phyloP scores from a whole-genome alignment of 2,329 filamentous ascomycete genomes.

The Neofusicoccum sp. region DNA sequence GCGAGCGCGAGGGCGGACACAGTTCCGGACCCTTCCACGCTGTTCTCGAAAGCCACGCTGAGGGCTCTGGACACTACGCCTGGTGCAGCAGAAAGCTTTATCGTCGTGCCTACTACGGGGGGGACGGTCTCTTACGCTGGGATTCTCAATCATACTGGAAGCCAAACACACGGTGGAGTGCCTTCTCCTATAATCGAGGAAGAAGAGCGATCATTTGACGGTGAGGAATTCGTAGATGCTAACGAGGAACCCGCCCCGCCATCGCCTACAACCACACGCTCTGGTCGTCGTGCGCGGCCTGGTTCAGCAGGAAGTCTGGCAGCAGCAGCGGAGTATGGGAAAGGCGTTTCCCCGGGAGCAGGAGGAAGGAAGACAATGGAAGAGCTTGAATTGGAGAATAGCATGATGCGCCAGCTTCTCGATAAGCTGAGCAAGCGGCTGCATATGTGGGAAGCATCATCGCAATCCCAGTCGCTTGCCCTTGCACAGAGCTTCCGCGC shows the following conservation, averaged over 20 bases:
- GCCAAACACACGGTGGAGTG: conserved; percentile 35
- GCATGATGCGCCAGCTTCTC: conserved; percentile 78
- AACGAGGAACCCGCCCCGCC: conserved; percentile 62
- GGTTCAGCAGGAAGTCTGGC: conserved; percentile 26
- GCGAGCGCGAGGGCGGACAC: conserved; percentile 49
- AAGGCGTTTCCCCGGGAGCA: conserved; percentile 29
- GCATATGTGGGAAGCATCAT: conserved; percentile 91
- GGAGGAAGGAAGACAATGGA: conserved; percentile 71
- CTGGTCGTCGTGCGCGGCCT: conserved; percentile 35
- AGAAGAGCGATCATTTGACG: conserved; percentile 46
- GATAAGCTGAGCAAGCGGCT: conserved; percentile 85
- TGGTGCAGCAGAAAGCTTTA: conserved; percentile 62
- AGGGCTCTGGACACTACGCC: conserved; percentile 70
- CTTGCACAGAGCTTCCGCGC: conserved; percentile 75
- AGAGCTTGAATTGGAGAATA: conserved; percentile 86
- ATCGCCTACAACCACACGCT: conserved; percentile 46
- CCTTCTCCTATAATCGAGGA: conserved; percentile 46
- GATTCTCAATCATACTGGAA: conserved; percentile 60
- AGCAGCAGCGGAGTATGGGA: conserved; percentile 23
- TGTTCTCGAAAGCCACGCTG: conserved; percentile 85
- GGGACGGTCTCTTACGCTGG: conserved; percentile 92
- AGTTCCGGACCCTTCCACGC: conserved; percentile 72
- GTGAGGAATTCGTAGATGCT: conserved; percentile 88
- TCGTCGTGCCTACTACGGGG: conserved; percentile 88
- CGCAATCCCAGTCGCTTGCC: conserved; percentile 83